phyloP scores from a whole-genome alignment of 495 filamentous ascomycete species.

The Lophiostoma macrostomum region DNA sequence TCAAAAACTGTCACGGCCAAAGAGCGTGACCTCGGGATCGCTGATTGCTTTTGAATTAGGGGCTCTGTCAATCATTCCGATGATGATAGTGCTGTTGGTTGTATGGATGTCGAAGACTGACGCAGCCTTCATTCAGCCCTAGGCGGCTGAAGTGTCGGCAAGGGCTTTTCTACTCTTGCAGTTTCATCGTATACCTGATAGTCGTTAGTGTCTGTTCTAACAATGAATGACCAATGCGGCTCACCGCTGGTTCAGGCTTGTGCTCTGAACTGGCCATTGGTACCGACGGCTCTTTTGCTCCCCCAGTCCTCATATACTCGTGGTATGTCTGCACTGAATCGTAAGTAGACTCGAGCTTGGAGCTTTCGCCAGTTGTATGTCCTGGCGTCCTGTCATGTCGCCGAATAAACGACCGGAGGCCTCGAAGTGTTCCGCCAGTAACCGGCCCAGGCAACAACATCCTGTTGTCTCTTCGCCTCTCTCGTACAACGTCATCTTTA shows the following conservation, averaged over 20 bases:
- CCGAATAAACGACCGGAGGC: background rate
- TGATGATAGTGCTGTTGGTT: no score
- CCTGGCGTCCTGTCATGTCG: background rate
- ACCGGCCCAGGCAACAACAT: background rate
- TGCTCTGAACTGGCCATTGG: background rate
- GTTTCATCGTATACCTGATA: background rate
- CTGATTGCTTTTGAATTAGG: no score
- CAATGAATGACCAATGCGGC: background rate
- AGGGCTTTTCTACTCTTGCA: background rate
- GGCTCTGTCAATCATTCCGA: no score
- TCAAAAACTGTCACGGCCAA: no score
- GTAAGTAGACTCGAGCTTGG: background rate
- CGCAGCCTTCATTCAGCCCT: no score
- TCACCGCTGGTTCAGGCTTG: background rate
- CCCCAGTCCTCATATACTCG: background rate
- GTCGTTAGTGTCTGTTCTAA: background rate
- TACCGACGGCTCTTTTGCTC: background rate
- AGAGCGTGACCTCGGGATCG: no score
- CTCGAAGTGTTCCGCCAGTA: background rate
- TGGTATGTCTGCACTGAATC: constrained; percentile 1
- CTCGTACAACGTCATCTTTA: background rate
- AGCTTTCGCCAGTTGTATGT: background rate
- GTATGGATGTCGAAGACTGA: no score
- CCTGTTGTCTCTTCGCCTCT: background rate
- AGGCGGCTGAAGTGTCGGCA: background rate